These are phyloP conservation scores for Lachnellula willkommii DNA, from an alignment of 2,329 filamentous ascomycete genomes.

Conservation along the genomic window DNA sequence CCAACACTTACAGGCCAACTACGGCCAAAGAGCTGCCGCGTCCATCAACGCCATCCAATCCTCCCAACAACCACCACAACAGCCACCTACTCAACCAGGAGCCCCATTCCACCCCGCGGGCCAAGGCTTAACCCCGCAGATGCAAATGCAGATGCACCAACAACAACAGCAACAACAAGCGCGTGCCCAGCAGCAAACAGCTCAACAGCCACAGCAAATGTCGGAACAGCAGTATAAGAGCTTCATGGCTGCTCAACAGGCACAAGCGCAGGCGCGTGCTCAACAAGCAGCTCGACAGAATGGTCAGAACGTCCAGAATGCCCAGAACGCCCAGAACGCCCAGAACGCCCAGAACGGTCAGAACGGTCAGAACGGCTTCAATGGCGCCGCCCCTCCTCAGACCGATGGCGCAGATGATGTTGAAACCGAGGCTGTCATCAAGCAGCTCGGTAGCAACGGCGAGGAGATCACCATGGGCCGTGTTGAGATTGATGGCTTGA, in stretches of 20 bases:
- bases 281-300: slow-evolving; percentile 32
- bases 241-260: slow-evolving; percentile 29
- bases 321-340: slow-evolving; percentile 24
- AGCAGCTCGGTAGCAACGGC: slow-evolving; percentile 50
- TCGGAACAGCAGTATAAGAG: slow-evolving; percentile 26
- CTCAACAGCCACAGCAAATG: slow-evolving; percentile 20
- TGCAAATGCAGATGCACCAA: slow-evolving; percentile 29
- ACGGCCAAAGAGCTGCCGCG: slow-evolving; percentile 58
- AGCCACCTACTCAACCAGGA: slow-evolving; percentile 15
- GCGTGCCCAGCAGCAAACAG: slow-evolving; percentile 7
- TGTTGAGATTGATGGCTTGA: slow-evolving; percentile 61
- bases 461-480: slow-evolving; percentile 52
- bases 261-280: slow-evolving; percentile 33
- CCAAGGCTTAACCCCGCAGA: neutral
- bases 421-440: slow-evolving; percentile 52
- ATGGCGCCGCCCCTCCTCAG: slow-evolving; percentile 43
- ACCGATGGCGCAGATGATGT: slow-evolving; percentile 67
- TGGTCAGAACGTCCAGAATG: slow-evolving; percentile 35
- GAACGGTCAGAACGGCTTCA: slow-evolving; percentile 25
- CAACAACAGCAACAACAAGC: slow-evolving; percentile 30
- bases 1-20: slow-evolving; percentile 53
- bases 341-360: neutral
- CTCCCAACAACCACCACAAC: slow-evolving; percentile 23
- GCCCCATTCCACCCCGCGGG: too few species aligned
- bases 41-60: slow-evolving; percentile 58